phyloP scores from a whole-genome alignment of 306 rosid species.

The Herpetospermum pedunculosum region DNA sequence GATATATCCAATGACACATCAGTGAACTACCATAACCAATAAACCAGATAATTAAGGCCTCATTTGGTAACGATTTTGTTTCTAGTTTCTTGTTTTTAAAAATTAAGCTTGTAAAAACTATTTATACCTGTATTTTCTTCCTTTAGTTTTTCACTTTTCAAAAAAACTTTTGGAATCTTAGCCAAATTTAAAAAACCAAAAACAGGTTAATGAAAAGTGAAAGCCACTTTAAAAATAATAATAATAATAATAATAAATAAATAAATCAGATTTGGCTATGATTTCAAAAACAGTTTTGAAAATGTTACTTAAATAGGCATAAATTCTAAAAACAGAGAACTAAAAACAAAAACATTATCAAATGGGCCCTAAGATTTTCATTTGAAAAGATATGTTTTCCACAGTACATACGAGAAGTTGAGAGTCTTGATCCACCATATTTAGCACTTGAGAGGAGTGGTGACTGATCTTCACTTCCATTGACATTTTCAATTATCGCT shows the following conservation, averaged over 20 bases:
- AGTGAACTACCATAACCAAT: conserved; percentile 8
- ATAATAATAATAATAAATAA: too few relatives aligned
- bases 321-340: background rate
- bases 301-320: background rate
- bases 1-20: conserved; percentile 17
- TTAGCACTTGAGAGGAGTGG: conserved; percentile 44
- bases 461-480: conserved; percentile 35
- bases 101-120: background rate
- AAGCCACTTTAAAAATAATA: too few relatives aligned
- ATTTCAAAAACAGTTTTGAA: background rate
- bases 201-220: background rate
- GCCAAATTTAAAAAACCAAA: background rate
- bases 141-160: background rate
- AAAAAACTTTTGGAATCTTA: background rate
- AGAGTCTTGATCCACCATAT: conserved; percentile 21
- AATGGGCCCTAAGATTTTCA: background rate
- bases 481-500: conserved; percentile 20
- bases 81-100: background rate
- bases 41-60: background rate
- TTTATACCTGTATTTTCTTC: background rate
- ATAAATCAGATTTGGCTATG: background rate
- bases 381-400: conserved; percentile 16
- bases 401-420: conserved; percentile 36
- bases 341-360: background rate
- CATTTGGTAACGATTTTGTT: background rate